Conservation (phyloP, 352 stramenopile genomes). For the Phytophthora macrochlamydospora region DNA sequence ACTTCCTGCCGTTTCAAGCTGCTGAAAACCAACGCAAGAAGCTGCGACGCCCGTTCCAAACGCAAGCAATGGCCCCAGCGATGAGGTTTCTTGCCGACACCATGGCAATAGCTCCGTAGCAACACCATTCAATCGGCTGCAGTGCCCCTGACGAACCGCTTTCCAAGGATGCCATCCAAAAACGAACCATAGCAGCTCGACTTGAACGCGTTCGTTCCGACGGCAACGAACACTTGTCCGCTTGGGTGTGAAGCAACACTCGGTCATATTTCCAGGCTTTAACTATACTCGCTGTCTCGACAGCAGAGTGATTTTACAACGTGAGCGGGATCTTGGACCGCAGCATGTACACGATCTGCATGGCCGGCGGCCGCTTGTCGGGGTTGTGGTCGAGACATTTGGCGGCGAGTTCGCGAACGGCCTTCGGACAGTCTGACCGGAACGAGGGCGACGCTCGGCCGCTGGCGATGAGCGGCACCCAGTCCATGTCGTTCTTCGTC, state of each 20-base stretch:
- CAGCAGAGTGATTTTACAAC: slow-evolving; percentile 27
- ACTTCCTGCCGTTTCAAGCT: slow-evolving; percentile 28
- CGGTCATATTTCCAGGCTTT: not conserved
- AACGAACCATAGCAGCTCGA: too few relatives aligned
- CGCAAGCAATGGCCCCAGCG: not conserved
- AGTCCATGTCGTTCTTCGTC: slow-evolving; percentile 47
- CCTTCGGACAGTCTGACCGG: slow-evolving; percentile 39
- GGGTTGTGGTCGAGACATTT: slow-evolving; percentile 47
- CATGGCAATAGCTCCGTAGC: too few relatives aligned
- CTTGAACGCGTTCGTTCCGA: slow-evolving; percentile 2
- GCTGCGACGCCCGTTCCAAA: slow-evolving; percentile 18
- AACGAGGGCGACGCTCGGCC: slow-evolving; percentile 41
- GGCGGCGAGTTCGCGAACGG: slow-evolving; percentile 39
- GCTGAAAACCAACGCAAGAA: slow-evolving; percentile 25
- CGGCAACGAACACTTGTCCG: too few relatives aligned
- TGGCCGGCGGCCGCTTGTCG: slow-evolving; percentile 43
- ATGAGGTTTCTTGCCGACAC: too few relatives aligned
- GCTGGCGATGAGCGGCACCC: slow-evolving; percentile 37
- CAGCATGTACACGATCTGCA: slow-evolving; percentile 53
- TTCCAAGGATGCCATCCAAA: not conserved
- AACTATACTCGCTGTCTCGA: not conserved
- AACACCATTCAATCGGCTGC: too few relatives aligned
- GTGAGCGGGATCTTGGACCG: slow-evolving; percentile 48
- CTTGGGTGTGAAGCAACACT: too few relatives aligned
- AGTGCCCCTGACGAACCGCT: not conserved